phyloP scores from a whole-genome alignment of 2,329 filamentous ascomycete genomes.

The Emergomyces orientalis region DNA sequence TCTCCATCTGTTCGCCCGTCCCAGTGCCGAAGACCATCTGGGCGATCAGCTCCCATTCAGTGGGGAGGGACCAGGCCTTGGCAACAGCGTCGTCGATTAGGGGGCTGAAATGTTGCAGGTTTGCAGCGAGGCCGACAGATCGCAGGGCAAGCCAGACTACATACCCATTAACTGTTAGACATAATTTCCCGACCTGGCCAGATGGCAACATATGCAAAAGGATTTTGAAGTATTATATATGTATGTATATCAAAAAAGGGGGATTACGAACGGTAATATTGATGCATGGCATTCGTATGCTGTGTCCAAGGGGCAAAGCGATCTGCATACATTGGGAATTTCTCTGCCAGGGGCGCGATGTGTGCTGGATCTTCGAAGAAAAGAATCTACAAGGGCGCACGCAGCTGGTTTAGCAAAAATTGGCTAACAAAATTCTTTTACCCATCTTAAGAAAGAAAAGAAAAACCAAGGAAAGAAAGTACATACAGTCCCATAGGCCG shows the following conservation, averaged over 20 bases:
- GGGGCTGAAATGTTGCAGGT: constrained; percentile 91
- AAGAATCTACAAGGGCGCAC: constrained; percentile 46
- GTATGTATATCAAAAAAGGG: neutral
- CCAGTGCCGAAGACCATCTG: constrained; percentile 73
- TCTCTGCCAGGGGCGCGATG: constrained; percentile 56
- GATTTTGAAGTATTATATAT: neutral
- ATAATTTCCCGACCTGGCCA: neutral
- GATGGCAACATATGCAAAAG: neutral
- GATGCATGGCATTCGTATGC: constrained; percentile 73
- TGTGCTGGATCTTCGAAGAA: constrained; percentile 74
- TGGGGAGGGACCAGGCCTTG: constrained; percentile 59
- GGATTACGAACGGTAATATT: constrained; percentile 49
- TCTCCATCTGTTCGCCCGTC: constrained; percentile 47
- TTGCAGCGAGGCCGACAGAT: constrained; percentile 73
- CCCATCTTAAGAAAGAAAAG: neutral
- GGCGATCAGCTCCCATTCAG: constrained; percentile 65
- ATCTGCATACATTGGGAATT: constrained; percentile 65
- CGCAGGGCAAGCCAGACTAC: constrained; percentile 70
- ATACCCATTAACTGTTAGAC: neutral
- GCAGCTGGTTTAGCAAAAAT: neutral
- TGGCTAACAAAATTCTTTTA: neutral
- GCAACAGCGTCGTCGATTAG: constrained; percentile 65
- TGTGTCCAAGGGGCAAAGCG: constrained; percentile 68
- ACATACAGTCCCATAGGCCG: constrained; percentile 64
- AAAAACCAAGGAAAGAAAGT: neutral